Percentiles rank a stretch among this genome's conserved stretches.
Evolutionary conservation across 345 rosid genomes (phyloP).

Genomic region (Citrus glauca): DNA sequence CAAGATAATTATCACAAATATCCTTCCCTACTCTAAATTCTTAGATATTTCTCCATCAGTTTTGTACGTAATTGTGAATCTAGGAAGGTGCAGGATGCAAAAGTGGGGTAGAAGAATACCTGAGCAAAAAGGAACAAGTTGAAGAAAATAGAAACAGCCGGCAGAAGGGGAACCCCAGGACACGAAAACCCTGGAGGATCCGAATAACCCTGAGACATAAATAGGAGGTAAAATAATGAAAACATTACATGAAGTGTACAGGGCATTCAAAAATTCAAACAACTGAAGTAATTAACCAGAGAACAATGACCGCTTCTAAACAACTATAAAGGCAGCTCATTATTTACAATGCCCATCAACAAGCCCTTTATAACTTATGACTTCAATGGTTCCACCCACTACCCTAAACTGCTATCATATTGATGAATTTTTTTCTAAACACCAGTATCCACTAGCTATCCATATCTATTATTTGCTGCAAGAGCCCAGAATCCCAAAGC

Average conservation of each 20-base stretch:
- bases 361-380: background rate
- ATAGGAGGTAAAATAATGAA: background rate
- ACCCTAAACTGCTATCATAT: background rate
- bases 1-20: background rate
- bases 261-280: background rate
- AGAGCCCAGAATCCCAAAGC: background rate
- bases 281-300: background rate
- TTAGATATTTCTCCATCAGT: conserved; percentile 4
- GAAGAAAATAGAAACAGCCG: conserved; percentile 78
- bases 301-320: background rate
- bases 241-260: background rate
- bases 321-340: background rate
- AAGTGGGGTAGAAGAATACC: conserved; percentile 35
- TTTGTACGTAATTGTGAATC: background rate
- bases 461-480: background rate
- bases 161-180: conserved; percentile 85
- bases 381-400: background rate
- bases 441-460: background rate
- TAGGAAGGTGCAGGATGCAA: background rate
- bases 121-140: conserved; percentile 95
- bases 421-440: background rate
- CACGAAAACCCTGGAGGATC: conserved; percentile 71
- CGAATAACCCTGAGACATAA: conserved; percentile 49
- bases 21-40: background rate
- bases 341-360: background rate